Conservation (phyloP, 331 rosid genomes). For the Cydonia oblonga region DNA sequence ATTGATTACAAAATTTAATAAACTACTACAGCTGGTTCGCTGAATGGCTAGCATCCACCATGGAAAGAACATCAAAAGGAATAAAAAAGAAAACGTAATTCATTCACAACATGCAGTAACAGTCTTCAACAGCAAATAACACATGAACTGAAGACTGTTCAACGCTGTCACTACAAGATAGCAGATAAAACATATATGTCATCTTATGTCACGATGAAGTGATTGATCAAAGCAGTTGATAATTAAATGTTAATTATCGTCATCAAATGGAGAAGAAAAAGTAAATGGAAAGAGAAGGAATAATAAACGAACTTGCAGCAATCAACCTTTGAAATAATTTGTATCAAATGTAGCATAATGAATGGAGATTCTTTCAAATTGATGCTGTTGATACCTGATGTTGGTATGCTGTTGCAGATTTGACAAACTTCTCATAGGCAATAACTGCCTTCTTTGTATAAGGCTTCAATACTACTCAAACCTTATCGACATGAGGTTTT, state of each 20-base stretch:
- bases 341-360: neutral
- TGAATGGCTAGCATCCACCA: neutral
- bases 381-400: conserved; percentile 45
- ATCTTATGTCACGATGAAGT: neutral
- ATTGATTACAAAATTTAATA: conserved; percentile 2
- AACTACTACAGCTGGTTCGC: neutral
- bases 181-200: neutral
- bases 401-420: conserved; percentile 68
- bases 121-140: neutral
- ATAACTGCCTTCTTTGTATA: conserved; percentile 46
- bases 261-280: neutral
- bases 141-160: neutral
- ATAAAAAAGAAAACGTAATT: neutral
- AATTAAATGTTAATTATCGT: neutral
- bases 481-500: conserved; percentile 77
- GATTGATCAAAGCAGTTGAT: neutral
- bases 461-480: conserved; percentile 54
- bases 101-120: neutral
- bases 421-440: conserved; percentile 56
- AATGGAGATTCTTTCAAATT: neutral
- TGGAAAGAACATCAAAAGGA: neutral
- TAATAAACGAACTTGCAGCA: neutral
- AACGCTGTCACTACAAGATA: neutral
- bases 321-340: neutral
- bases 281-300: neutral